Evolutionary conservation across 805 yeast genomes (phyloP), one percentile per base, ranked within the genome.

Genomic region (Cyberlindnera subsufficiens): DNA sequence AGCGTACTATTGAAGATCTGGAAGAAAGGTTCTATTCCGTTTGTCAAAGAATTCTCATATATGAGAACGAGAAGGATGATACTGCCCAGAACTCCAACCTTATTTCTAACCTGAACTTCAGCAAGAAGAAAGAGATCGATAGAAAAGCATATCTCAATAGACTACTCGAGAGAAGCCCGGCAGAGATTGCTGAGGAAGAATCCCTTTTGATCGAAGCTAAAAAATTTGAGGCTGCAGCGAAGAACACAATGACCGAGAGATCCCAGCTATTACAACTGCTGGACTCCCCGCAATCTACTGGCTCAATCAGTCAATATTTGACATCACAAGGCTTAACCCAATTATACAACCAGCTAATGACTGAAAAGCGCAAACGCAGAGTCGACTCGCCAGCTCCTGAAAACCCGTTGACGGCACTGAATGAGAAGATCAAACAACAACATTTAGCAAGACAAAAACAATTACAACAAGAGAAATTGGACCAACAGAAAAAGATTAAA

Each of bases 151-250:
- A 91, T 58, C 65, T 93, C 37, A 82, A 81, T 53, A 77, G 86
- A 47, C 67, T 93, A 32, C 69, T 91, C 35, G 79, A 80, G 31
- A 70, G 99, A 52, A 80, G 91, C 3, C 97, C 99, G 1, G 95
- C 97, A 0, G 99, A 93, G 60, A 86, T 93, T 36, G 98, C 98
- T 0, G 99, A 93, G 66, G 99, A 93, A 59, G 98, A 93, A 61
- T 88, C 96, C 0, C 69, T 93, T 39, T 86, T 93, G 10, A 81
- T 91, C 27, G 99, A 93, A 60, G 95, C 97, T 3, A 77, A 95
- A 38, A 81, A 91, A 50, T 86, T 93, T 49, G 98, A 93, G 58
- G 76, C 88, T 44, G 86, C 95, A 2, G 95, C 97, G 0, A 90
- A 88, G 67, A 85, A 86, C 61, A 85, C 91, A 71, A 72, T 89